Conservation (phyloP, 257 asterid genomes). For the Nicotiana obtusifolia region DNA sequence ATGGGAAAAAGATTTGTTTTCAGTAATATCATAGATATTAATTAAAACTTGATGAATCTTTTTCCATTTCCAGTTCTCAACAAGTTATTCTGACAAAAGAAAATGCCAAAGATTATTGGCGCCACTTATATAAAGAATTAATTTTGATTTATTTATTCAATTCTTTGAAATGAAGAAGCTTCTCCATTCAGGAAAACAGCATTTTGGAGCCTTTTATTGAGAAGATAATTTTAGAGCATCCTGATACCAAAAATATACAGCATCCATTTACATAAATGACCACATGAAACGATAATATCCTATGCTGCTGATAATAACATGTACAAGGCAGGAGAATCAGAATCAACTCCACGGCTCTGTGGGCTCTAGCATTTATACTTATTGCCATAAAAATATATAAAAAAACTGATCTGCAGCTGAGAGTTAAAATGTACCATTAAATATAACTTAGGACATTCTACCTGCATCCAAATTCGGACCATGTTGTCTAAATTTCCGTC, state of each 20-base stretch:
- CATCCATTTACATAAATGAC: neutral
- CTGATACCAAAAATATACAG: neutral
- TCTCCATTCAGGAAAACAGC: neutral
- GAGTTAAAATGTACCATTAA: neutral
- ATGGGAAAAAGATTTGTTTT: no score
- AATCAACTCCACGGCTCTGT: neutral
- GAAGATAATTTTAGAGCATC: neutral
- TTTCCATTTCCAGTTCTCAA: neutral
- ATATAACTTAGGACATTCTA: neutral
- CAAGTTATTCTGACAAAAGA: neutral
- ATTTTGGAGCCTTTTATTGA: neutral
- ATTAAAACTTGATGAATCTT: neutral
- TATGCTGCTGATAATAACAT: neutral
- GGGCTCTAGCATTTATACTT: neutral
- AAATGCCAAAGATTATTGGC: neutral
- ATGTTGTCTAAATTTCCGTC: slow-evolving; percentile 12
- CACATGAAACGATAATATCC: neutral
- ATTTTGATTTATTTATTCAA: neutral
- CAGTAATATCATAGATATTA: no score
- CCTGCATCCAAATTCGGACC: slow-evolving; percentile 9
- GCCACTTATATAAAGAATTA: neutral
- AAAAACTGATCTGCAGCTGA: neutral
- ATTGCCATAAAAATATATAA: neutral
- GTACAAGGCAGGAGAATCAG: neutral
- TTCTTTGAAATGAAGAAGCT: neutral